phyloP scores from a whole-genome alignment of 305 asterid genomes.

The Fraxinus velutina region DNA sequence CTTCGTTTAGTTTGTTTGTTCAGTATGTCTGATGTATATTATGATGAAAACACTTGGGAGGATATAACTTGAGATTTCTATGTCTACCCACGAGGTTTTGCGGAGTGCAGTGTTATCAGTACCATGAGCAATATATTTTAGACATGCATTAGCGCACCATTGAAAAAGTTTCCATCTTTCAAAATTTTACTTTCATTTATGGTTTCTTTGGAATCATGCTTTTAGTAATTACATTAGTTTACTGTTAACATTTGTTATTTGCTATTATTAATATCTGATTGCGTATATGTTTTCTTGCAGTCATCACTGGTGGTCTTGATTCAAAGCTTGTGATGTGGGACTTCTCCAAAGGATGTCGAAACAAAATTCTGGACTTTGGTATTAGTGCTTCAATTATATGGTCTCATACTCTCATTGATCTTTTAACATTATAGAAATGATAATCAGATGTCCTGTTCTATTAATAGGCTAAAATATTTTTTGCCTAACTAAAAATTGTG shows the following conservation, averaged over 20 bases:
- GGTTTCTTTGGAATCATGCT: background rate
- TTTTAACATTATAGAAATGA: background rate
- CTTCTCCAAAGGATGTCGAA: conserved; percentile 84
- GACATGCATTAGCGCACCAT: background rate
- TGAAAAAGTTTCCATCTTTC: background rate
- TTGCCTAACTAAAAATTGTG: background rate
- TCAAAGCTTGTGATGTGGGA: conserved; percentile 88
- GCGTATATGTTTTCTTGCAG: conserved; percentile 36
- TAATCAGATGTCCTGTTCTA: background rate
- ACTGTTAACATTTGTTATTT: background rate
- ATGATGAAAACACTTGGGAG: background rate
- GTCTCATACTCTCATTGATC: background rate
- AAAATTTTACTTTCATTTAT: background rate
- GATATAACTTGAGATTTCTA: background rate
- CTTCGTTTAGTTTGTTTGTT: background rate
- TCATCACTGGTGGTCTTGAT: conserved; percentile 94
- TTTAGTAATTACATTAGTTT: background rate
- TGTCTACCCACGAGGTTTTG: background rate
- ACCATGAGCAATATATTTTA: background rate
- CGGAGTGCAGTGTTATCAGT: background rate
- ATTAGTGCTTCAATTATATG: conserved; percentile 23
- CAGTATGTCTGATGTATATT: background rate
- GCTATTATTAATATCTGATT: conserved; percentile 10
- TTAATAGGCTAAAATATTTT: background rate
- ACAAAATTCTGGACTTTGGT: conserved; percentile 76